phyloP scores from a whole-genome alignment of 257 asterid species.

The Verbascum thapsus region DNA sequence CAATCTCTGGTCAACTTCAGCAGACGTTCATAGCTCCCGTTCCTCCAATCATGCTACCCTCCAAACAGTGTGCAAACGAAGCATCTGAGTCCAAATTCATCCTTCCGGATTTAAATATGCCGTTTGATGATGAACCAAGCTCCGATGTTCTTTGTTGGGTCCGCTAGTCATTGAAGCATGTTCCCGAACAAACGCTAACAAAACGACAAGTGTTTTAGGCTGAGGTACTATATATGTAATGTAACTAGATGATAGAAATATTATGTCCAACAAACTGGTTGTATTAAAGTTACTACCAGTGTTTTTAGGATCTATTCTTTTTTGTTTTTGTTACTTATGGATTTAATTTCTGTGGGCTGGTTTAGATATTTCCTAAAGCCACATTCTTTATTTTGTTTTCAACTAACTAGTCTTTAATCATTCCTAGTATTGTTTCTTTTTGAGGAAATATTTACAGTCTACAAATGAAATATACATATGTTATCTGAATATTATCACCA shows the following conservation, averaged over 20 bases:
- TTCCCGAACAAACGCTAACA: conserved; percentile 7
- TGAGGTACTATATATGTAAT: neutral
- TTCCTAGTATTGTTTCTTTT: conserved; percentile 22
- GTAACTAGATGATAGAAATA: conserved; percentile 32
- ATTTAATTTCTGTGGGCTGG: conserved; percentile 23
- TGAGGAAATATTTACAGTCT: conserved; percentile 22
- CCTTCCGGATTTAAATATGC: conserved; percentile 55
- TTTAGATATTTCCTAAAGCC: conserved; percentile 34
- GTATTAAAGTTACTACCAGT: conserved; percentile 20
- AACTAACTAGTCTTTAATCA: conserved; percentile 25
- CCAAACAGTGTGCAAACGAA: neutral
- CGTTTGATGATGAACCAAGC: conserved; percentile 37
- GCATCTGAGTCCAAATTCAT: conserved; percentile 24
- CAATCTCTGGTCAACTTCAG: conserved; percentile 22
- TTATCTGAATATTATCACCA: too few species aligned
- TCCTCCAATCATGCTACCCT: conserved; percentile 4
- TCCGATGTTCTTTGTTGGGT: conserved; percentile 25
- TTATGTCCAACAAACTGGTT: conserved; percentile 21
- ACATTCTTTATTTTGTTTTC: conserved; percentile 25
- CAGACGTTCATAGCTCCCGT: neutral
- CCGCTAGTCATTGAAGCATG: conserved; percentile 36
- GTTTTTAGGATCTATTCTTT: conserved; percentile 34
- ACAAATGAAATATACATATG: too few species aligned
- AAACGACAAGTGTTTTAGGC: conserved; percentile 25
- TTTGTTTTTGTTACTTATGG: conserved; percentile 16